These are phyloP conservation scores for Xanthoconium purpureum DNA, from an alignment of 768 basidiomycete species.

Conservation along the genomic window DNA sequence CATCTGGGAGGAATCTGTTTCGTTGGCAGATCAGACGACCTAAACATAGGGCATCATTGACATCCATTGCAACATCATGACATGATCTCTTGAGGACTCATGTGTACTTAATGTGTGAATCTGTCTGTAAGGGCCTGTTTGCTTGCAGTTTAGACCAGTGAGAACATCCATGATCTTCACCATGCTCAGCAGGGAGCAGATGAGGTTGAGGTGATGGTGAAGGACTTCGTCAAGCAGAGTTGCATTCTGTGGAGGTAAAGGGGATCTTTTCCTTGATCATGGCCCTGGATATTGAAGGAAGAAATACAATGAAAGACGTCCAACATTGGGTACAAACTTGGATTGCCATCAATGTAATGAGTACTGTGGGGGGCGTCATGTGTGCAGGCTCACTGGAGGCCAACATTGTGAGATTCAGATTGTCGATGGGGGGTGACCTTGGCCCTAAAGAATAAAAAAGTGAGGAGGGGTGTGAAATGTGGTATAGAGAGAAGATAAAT, in stretches of 20 bases:
- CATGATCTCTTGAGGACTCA: slow-evolving; percentile 23
- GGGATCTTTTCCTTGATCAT: slow-evolving; percentile 34
- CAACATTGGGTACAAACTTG: slow-evolving; percentile 17
- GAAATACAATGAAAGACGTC: slow-evolving; percentile 18
- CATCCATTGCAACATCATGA: slow-evolving; percentile 23
- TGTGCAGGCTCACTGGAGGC: slow-evolving; percentile 15
- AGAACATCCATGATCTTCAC: slow-evolving; percentile 16
- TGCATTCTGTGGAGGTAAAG: slow-evolving; percentile 36
- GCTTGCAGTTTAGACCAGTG: slow-evolving; percentile 12
- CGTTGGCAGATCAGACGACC: slow-evolving; percentile 14
- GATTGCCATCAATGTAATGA: slow-evolving; percentile 17
- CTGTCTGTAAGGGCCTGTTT: slow-evolving; percentile 9
- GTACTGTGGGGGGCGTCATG: slow-evolving; percentile 16
- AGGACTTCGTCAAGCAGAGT: slow-evolving; percentile 12
- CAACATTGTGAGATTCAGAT: slow-evolving; percentile 13
- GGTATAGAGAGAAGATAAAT: slow-evolving; percentile 29
- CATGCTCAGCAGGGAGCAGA: slow-evolving; percentile 4
- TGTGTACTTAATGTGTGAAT: slow-evolving; percentile 11
- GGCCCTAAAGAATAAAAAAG: slow-evolving; percentile 42
- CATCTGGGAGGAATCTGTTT: slow-evolving; percentile 17
- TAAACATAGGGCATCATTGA: slow-evolving; percentile 27
- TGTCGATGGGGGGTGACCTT: slow-evolving; percentile 33
- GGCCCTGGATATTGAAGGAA: slow-evolving; percentile 23
- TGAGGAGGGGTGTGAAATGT: slow-evolving; percentile 28
- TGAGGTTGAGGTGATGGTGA: slow-evolving; percentile 7